phyloP scores from a whole-genome alignment of 257 asterid species.

The Nicotiana otophora region DNA sequence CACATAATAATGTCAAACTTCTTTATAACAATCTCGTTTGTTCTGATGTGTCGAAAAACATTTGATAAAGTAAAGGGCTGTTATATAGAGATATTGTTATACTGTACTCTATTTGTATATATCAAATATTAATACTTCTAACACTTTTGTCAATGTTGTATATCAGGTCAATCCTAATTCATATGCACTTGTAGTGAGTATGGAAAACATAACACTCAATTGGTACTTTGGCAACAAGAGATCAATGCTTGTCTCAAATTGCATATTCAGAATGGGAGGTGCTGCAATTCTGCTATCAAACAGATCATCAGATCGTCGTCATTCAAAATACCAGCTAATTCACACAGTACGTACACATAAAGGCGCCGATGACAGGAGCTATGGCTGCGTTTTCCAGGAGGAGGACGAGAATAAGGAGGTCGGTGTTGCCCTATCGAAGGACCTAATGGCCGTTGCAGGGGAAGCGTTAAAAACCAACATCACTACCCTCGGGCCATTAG shows the following conservation, averaged over 20 bases:
- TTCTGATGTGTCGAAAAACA: too few species aligned
- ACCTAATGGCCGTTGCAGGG: constrained; percentile 38
- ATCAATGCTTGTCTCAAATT: constrained; percentile 44
- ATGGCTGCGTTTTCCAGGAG: constrained; percentile 39
- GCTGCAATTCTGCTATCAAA: constrained; percentile 46
- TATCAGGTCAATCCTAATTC: constrained; percentile 45
- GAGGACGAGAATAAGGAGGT: constrained; percentile 33
- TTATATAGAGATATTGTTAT: too few species aligned
- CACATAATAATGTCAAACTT: neutral
- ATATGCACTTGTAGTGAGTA: constrained; percentile 46
- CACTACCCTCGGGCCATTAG: constrained; percentile 43
- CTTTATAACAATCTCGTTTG: too few species aligned
- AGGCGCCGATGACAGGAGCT: constrained; percentile 38
- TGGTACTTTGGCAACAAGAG: constrained; percentile 45
- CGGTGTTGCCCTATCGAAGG: constrained; percentile 34
- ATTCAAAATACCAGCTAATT: constrained; percentile 35
- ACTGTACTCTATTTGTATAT: too few species aligned
- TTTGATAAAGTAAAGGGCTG: too few species aligned
- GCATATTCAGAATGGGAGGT: constrained; percentile 52
- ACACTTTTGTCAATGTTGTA: neutral
- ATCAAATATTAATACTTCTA: too few species aligned
- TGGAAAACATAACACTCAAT: constrained; percentile 33
- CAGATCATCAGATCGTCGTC: constrained; percentile 19
- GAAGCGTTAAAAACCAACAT: constrained; percentile 38
- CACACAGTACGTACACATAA: constrained; percentile 46